phyloP scores from a whole-genome alignment of 1,284 basidiomycete species.

The Erythrobasidium hasegawianum region DNA sequence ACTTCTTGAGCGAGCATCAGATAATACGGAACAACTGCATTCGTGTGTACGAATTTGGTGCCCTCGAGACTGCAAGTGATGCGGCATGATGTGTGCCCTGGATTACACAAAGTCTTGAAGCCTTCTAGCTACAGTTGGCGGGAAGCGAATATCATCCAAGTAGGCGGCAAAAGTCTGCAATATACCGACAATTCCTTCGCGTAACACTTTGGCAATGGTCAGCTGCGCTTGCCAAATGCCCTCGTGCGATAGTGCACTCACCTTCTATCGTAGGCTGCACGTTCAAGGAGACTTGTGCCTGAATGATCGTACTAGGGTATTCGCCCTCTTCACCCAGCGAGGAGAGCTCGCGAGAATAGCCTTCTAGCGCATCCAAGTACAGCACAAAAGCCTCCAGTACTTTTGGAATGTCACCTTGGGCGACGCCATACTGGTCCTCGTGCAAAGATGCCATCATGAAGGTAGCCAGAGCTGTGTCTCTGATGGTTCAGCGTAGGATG shows the following conservation, averaged over 20 bases:
- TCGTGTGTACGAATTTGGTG: conserved; percentile 21
- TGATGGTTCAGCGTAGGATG: too few relatives aligned
- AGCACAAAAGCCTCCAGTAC: conserved; percentile 69
- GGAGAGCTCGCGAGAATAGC: conserved; percentile 44
- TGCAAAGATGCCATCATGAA: conserved; percentile 67
- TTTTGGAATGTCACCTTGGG: conserved; percentile 74
- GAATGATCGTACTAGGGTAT: conserved; percentile 47
- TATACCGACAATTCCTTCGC: conserved; percentile 63
- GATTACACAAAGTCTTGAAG: conserved; percentile 68
- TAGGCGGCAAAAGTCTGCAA: conserved; percentile 69
- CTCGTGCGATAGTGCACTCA: too few relatives aligned
- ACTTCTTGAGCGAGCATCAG: conserved; percentile 6
- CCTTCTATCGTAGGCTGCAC: conserved; percentile 61
- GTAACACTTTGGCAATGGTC: conserved; percentile 56
- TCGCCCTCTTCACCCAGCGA: conserved; percentile 52
- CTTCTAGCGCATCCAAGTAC: conserved; percentile 64
- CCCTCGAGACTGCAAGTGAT: too few relatives aligned
- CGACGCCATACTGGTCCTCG: conserved; percentile 75
- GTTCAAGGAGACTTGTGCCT: conserved; percentile 51
- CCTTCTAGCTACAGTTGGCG: conserved; percentile 61
- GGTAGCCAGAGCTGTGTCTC: conserved; percentile 63
- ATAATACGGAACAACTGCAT: conserved; percentile 13
- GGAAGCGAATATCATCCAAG: conserved; percentile 70
- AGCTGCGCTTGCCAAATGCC: too few relatives aligned
- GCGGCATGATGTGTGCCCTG: too few relatives aligned